A percentile compares a stretch with the other conserved stretches of the same genome.
Conservation (phyloP, 2,329 filamentous ascomycete genomes). For the Uncinocarpus reesii region DNA sequence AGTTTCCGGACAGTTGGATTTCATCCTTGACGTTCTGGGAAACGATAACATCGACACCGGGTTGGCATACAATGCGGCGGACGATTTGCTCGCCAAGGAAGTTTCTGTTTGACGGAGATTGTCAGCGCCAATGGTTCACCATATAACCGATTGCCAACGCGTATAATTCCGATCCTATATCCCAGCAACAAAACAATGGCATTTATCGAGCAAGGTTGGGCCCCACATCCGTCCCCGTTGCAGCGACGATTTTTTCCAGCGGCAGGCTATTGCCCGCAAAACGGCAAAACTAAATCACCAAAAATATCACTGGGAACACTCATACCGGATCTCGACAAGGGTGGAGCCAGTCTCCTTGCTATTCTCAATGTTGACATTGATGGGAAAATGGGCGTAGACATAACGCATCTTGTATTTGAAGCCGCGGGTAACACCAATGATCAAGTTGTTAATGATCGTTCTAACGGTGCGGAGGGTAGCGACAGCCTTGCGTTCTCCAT, state of each 20-base stretch:
- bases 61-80: conserved; percentile 77
- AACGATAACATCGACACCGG: conserved; percentile 80
- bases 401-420: conserved; percentile 99
- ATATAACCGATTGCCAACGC: not conserved
- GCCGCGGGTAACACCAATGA: conserved; percentile 96
- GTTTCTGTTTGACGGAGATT: conserved; percentile 51
- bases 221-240: not conserved
- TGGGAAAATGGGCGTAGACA: conserved; percentile 99
- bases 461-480: conserved; percentile 96
- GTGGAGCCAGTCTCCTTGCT: conserved; percentile 76
- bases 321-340: conserved; percentile 96
- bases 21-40: conserved; percentile 96
- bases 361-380: conserved; percentile 99
- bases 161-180: not conserved
- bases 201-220: no score
- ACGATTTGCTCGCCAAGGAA: conserved; percentile 99
- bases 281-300: not conserved
- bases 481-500: conserved; percentile 94
- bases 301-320: conserved; percentile 16
- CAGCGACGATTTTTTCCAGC: no score
- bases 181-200: not conserved
- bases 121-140: not conserved
- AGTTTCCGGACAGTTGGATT: conserved; percentile 87
- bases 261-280: not conserved
- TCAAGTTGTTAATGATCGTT: conserved; percentile 96